A percentile compares a stretch with the other conserved stretches of the same genome.
Evolutionary conservation across 192 early-diverging fungal genomes (phyloP).

Genomic region (Entomortierella parvispora): DNA sequence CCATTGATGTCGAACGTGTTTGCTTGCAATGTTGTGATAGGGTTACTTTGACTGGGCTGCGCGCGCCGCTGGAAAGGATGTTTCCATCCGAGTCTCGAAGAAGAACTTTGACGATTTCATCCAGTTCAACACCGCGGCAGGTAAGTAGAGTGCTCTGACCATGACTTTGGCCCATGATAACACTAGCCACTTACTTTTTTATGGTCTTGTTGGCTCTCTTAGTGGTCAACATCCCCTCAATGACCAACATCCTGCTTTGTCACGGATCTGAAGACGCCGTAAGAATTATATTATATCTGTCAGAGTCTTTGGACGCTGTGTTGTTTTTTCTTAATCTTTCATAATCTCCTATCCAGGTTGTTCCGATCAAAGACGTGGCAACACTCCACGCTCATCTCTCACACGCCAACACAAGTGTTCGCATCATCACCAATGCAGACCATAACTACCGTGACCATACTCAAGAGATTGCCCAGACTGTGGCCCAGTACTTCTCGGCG

Average conservation of each 20-base stretch:
- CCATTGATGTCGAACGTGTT: too few relatives aligned
- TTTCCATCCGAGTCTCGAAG: conserved; percentile 12
- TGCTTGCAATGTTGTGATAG: not conserved
- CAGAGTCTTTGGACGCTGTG: too few relatives aligned
- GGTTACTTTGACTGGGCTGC: conserved; percentile 27
- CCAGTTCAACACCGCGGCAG: conserved; percentile 14
- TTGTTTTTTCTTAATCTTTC: too few relatives aligned
- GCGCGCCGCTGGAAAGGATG: conserved; percentile 11
- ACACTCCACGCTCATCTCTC: conserved; percentile 39
- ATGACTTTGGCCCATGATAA: too few relatives aligned
- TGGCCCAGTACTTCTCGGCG: conserved; percentile 46
- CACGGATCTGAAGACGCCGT: conserved; percentile 60
- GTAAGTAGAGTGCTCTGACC: not conserved
- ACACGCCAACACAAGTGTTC: conserved; percentile 27
- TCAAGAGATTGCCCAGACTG: conserved; percentile 40
- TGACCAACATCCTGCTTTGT: conserved; percentile 57
- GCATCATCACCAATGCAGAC: conserved; percentile 53
- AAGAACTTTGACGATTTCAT: conserved; percentile 21
- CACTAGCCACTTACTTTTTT: too few relatives aligned
- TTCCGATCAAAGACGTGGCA: conserved; percentile 57
- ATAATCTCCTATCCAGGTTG: conserved; percentile 26
- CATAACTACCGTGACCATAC: conserved; percentile 46
- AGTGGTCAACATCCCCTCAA: conserved; percentile 53
- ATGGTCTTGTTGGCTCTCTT: too few relatives aligned
- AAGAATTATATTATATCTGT: conserved; percentile 4